phyloP scores from a whole-genome alignment of 164 flowering plant genomes.

The Saururus chinensis region DNA sequence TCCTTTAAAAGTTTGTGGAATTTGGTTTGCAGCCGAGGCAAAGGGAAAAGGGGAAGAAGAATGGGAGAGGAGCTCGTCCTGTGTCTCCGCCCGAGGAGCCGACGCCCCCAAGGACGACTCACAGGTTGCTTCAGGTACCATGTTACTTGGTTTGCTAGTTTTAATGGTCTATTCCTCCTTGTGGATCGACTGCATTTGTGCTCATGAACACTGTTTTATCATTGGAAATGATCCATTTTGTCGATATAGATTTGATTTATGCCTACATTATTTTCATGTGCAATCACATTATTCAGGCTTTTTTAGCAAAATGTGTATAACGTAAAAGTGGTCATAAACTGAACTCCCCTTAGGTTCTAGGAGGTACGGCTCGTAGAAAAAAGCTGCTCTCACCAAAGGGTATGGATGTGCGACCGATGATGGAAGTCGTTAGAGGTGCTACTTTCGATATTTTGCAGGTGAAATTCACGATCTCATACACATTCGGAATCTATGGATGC shows the following conservation, averaged over 20 bases:
- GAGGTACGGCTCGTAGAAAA: slow-evolving; percentile 77
- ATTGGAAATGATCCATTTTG: background rate
- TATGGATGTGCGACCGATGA: slow-evolving; percentile 98
- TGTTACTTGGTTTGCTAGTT: background rate
- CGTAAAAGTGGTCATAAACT: background rate
- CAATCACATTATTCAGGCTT: background rate
- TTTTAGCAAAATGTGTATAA: background rate
- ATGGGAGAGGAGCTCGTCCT: slow-evolving; percentile 16
- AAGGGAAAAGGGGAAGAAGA: slow-evolving; percentile 27
- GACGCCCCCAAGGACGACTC: slow-evolving; percentile 51
- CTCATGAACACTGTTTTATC: background rate
- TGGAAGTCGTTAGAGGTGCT: slow-evolving; percentile 98
- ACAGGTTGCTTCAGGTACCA: slow-evolving; percentile 72
- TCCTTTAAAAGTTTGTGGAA: no score
- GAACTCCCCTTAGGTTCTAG: slow-evolving; percentile 50
- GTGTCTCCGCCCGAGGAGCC: slow-evolving; percentile 19
- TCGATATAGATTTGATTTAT: background rate
- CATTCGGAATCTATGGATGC: background rate
- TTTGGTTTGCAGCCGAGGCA: slow-evolving; percentile 27
- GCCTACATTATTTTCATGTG: background rate
- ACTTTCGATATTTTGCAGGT: slow-evolving; percentile 91
- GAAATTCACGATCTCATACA: background rate
- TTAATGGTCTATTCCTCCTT: background rate
- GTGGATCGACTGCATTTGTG: background rate
- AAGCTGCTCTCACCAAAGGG: slow-evolving; percentile 87